Base-by-base conservation (phyloP, 257 asterid genomes). In the Solanum virginianum region DNA sequence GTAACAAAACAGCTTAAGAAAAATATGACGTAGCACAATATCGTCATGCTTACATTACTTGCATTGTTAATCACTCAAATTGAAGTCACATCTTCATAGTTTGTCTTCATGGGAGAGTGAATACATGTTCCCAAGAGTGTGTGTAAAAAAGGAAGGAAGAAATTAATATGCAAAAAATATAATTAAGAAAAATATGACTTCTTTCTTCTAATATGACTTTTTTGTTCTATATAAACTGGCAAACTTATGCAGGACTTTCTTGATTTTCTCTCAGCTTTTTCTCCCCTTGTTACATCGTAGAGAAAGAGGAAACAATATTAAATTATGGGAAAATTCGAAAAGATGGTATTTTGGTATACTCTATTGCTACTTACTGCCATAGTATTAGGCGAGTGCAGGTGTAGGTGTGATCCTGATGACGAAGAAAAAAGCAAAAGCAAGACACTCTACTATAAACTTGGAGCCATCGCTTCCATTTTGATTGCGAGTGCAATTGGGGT, bases 401-500 rank as follows among this genome's bases (percentile, higher is more conserved):
- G 41, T 36, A 5, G 41, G 6, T 36, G 86, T 77, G 89, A 85
- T 3, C 22, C 69, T 4, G 85, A 84, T 9, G 85, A 17, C 0
- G 72, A 80, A 24, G 83, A 18, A 4, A 39, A 39, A 4, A 32
- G 72, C 49, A 80, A 72, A 59, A n/a, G 12, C 5, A 63, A 77
- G 22, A 84, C 88, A 8, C 68, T 88, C 1, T 86, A 80, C 29
- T 88, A 68, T 60, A 88, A 88, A 66, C 16, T 84, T n/a, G 87
- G 8, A 14, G 89, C 89, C 1, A 39, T 88, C 1, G 86, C 84
- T 3, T 24, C 89, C 6, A 86, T 88, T 12, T 80, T 88, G 6
- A 18, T 84, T 4, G 90, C 89, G 4, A 84, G 90, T 57, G 86
- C 86, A 7, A 12, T 88, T 47, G 90, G 90, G 18, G 89, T 88